Conservation (phyloP, 2,329 filamentous ascomycete species). For the Fusarium camptoceras region DNA sequence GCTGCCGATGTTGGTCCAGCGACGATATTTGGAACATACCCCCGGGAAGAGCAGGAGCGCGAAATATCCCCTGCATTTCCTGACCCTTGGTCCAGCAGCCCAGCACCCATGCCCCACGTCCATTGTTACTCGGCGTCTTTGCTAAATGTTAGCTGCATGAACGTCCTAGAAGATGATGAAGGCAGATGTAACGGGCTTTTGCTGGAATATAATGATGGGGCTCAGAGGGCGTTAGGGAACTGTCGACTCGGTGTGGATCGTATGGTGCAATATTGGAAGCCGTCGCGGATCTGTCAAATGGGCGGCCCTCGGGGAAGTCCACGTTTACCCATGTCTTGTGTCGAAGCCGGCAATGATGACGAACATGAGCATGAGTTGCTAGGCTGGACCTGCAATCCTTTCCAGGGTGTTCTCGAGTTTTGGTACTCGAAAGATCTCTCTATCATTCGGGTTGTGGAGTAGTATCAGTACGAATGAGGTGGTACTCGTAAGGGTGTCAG, state of each 20-base stretch:
- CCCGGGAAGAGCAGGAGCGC: neutral
- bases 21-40: constrained; percentile 25
- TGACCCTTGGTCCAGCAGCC: neutral
- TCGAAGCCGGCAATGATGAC: neutral
- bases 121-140: constrained; percentile 5
- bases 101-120: neutral
- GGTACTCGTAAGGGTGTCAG: too few species aligned
- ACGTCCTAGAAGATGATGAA: constrained; percentile 1
- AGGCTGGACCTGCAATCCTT: constrained; percentile 8
- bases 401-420: constrained; percentile 10
- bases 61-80: neutral
- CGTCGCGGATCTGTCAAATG: neutral
- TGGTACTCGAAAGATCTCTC: constrained; percentile 17
- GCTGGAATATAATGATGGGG: constrained; percentile 2
- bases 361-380: neutral
- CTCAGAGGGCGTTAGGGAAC: constrained; percentile 5
- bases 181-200: constrained; percentile 7
- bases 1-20: constrained; percentile 13
- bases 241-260: neutral
- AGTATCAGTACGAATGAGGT: neutral
- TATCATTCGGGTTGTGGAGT: neutral
- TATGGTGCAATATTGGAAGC: neutral
- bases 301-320: too few species aligned
- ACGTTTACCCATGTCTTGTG: neutral
- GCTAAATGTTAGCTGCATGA: neutral